phyloP scores from a whole-genome alignment of 345 rosid genomes.

The Gossypium raimondii region DNA sequence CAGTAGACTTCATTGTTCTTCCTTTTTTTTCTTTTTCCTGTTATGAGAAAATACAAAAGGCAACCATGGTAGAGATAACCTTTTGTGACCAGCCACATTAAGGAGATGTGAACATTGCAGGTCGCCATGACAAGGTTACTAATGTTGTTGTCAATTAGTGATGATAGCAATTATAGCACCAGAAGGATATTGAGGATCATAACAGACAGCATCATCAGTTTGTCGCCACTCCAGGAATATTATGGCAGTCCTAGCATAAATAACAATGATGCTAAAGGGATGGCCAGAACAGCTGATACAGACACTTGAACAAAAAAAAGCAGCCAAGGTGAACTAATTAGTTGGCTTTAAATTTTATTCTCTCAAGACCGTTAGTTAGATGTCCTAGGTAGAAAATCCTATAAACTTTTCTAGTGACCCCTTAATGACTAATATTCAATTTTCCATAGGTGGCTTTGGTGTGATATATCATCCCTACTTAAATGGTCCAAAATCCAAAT shows the following conservation, averaged over 20 bases:
- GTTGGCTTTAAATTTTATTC: not conserved
- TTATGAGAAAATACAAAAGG: slow-evolving; percentile 24
- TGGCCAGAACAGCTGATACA: not conserved
- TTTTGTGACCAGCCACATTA: slow-evolving; percentile 13
- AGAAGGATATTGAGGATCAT: not conserved
- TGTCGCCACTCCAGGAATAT: not conserved
- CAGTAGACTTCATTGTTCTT: not conserved
- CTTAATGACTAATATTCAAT: not conserved
- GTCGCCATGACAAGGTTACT: not conserved
- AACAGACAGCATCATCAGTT: not conserved
- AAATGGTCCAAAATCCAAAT: not conserved
- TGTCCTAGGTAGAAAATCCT: slow-evolving; percentile 2
- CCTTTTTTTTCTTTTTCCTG: too few relatives aligned
- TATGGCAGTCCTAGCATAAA: not conserved
- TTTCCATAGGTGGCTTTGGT: not conserved
- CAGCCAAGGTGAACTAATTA: not conserved
- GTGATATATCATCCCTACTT: not conserved
- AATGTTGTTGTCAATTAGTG: slow-evolving; percentile 26
- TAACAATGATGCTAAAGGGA: not conserved
- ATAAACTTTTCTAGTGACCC: not conserved
- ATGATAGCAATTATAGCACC: slow-evolving; percentile 1
- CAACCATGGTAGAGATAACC: not conserved
- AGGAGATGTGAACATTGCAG: not conserved
- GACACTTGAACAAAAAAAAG: not conserved
- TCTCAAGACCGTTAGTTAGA: not conserved